Evolutionary conservation across 2,329 filamentous ascomycete genomes (phyloP), one percentile per base, ranked within the genome.

Genomic region (Cladosporium halotolerans): DNA sequence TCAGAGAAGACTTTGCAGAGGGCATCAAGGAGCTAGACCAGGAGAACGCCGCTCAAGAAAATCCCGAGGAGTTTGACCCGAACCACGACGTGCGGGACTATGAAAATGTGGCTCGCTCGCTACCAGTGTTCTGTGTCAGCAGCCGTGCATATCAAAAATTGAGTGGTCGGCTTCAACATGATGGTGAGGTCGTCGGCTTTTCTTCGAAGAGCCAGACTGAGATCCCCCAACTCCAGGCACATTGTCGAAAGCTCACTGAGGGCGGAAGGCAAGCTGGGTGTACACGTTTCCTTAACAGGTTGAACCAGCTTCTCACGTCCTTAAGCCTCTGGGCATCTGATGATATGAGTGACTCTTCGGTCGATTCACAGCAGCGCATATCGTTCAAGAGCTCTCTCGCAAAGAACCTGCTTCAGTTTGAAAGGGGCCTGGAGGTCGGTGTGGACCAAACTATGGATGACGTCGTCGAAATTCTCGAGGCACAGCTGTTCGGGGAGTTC

Each of bases 71-170:
- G 8, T 83, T 82, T 58, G 69, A 83, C 57, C 79, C 79, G 0
- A 74, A 79, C 2, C 62, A 75, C n/a, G 76, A 82, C 6, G 42
- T 72, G 2, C 74, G 80, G 9, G 76, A 85, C 59, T 86, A 86
- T 49, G 74, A 79, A 0, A 66, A 79, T 41, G 73, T 85, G 7
- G 81, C 79, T 0, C 65, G 65, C 8, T 72, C 70, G 0, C 70
- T 87, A 0, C 78, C 81, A 0, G 82, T 86, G 1, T 87, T 85
- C 61, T 86, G 82, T 56, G 79, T 86, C 13, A 83, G 79, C 54
- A 80, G 78, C 44, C 71, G 78, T 42, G 82, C 78, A 0, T 86
- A 84, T 51, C 82, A 86, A 59, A 81, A 82, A 59, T 66, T 86
- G n/a, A 70, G 72, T 38, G 80, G 78, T 1, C 73, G 79, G 3